Percentiles rank a stretch among this genome's conserved stretches.
Conservation (phyloP, 441 rosid genomes). For the Populus tomentosa region DNA sequence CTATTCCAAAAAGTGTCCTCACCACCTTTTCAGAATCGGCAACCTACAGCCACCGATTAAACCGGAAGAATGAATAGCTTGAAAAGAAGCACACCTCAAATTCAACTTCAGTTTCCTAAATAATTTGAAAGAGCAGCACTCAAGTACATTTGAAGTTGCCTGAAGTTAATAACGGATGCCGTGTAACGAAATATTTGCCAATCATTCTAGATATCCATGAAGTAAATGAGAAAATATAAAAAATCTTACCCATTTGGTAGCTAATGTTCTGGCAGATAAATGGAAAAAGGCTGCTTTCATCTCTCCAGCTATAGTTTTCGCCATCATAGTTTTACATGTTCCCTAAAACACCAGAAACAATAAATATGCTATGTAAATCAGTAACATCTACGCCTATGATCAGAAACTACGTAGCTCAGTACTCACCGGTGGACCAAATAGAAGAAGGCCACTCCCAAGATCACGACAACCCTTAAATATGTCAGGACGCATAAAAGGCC, state of each 20-base stretch:
- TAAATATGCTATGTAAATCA: neutral
- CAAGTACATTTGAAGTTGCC: too few species aligned
- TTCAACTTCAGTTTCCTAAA: neutral
- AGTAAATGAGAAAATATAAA: constrained; percentile 2
- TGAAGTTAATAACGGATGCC: too few species aligned
- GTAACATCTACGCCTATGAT: too few species aligned
- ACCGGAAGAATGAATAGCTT: neutral
- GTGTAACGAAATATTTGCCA: neutral
- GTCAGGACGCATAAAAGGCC: constrained; percentile 95
- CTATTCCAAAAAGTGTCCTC: constrained; percentile 96
- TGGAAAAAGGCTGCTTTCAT: constrained; percentile 96
- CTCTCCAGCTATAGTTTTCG: constrained; percentile 98
- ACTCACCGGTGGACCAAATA: constrained; percentile 94
- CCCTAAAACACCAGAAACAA: constrained; percentile 49
- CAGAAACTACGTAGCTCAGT: constrained; percentile 5
- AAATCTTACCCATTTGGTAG: constrained; percentile 89
- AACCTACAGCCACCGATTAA: constrained; percentile 40
- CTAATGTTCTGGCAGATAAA: constrained; percentile 94
- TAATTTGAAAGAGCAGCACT: too few species aligned
- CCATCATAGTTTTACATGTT: constrained; percentile 96
- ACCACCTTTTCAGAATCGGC: constrained; percentile 98
- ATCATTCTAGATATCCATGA: neutral
- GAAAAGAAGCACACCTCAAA: too few species aligned
- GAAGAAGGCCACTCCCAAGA: constrained; percentile 97
- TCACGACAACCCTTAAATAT: constrained; percentile 92